Percentiles rank a stretch among this genome's conserved stretches.
These are phyloP conservation scores for Phytopythium vexans DNA, from an alignment of 352 stramenopile genomes.

Conservation along the genomic window DNA sequence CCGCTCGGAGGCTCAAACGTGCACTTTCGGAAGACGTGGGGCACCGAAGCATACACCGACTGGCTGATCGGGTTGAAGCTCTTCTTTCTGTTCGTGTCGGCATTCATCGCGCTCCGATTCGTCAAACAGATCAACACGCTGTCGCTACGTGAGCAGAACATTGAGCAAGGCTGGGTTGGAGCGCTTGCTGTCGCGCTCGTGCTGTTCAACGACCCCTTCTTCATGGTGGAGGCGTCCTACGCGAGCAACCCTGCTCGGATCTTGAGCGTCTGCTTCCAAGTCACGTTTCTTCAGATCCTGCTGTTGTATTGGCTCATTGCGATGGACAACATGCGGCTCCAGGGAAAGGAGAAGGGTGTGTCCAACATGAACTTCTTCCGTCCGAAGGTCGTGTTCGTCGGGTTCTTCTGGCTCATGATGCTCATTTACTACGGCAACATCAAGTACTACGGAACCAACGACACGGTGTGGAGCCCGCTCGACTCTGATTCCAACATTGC, in stretches of 20 bases:
- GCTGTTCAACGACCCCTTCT: conserved; percentile 65
- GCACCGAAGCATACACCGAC: conserved; percentile 40
- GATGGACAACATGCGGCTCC: conserved; percentile 56
- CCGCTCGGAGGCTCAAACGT: conserved; percentile 34
- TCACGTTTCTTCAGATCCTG: conserved; percentile 58
- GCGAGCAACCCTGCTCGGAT: conserved; percentile 47
- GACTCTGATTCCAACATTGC: conserved; percentile 36
- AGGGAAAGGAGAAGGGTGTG: conserved; percentile 41
- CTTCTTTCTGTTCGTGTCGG: conserved; percentile 48
- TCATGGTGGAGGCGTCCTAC: conserved; percentile 39
- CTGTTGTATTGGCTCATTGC: conserved; percentile 57
- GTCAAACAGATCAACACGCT: conserved; percentile 38
- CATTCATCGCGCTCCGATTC: conserved; percentile 35
- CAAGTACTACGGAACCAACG: conserved; percentile 63
- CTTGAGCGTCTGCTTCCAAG: conserved; percentile 48
- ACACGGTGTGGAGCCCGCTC: conserved; percentile 39
- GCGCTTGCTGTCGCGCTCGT: conserved; percentile 42
- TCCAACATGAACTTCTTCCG: conserved; percentile 54
- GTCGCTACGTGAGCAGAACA: conserved; percentile 44
- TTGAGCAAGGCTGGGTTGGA: conserved; percentile 56
- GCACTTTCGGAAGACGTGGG: conserved; percentile 58
- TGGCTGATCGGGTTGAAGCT: conserved; percentile 60
- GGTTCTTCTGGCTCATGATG: conserved; percentile 58
- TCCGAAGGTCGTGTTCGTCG: conserved; percentile 43
- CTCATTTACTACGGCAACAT: conserved; percentile 52